Base-by-base conservation (phyloP, 2,329 filamentous ascomycete genomes). In the Neopestalotiopsis sp. region DNA sequence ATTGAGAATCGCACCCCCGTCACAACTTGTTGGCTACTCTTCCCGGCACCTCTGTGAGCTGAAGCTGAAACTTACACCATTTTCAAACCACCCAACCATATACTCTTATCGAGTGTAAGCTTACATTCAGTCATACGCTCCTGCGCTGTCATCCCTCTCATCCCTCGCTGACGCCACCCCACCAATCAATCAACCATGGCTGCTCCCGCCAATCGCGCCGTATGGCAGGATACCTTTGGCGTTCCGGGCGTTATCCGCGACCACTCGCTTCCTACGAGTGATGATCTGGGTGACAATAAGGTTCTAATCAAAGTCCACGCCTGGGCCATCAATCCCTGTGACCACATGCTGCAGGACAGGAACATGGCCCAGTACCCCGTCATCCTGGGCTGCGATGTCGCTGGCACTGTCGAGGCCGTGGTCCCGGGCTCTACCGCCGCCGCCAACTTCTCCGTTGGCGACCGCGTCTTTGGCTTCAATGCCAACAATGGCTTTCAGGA, bases 321-420 rank as follows among this genome's bases (percentile, higher is more conserved):
- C 20, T 72, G 78, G 5, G 78, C 77, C n/a, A 76, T 79, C 45
- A 79, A 79, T 57, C 77, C 76, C 1, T 71, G 77, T 13, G 76
- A 79, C 20, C 61, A 70, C 45, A 74, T 76, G 13, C 76, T 78
- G 20, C 67, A 70, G 61, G 72, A 71, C 6, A 63, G 71, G 49
- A 65, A 71, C n/a, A 64, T 68, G 68, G 70, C 68, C 56, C 69
- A 68, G 14, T 81, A 76, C 67, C 79, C 78, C 4, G 68, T 69
- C 24, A 74, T 84, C 34, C 72, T 81, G 3, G 79, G 79, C 4
- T 71, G 74, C 17, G 79, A 76, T 53, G 76, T 75, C 64, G 75
- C 79, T 14, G 77, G 80, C 64, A 75, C 74, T n/a, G 74, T 79
- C 56, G 69, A 74, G 17, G 72, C 74, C 42, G 68, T 78, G 20